A percentile compares a stretch with the other conserved stretches of the same genome.
Conservation (phyloP, 495 filamentous ascomycete genomes). For the Neurospora sp. region DNA sequence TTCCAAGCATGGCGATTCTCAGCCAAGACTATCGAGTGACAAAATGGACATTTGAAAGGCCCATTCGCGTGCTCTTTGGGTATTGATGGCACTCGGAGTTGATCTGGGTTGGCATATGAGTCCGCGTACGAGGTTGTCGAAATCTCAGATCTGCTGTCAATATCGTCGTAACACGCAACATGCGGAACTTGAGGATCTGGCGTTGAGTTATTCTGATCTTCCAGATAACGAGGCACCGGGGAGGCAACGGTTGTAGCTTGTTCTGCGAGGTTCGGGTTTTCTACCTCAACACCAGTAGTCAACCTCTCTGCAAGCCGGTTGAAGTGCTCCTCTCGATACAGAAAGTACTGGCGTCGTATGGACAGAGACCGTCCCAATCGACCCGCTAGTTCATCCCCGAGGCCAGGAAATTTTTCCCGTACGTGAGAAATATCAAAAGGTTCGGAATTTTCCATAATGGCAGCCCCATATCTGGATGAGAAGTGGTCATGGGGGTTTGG, state of each 20-base stretch:
- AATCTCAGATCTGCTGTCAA: not conserved
- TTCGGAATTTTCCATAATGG: slow-evolving; percentile 12
- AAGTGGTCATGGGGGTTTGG: slow-evolving; percentile 25
- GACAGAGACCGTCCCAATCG: slow-evolving; percentile 29
- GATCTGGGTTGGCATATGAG: not conserved
- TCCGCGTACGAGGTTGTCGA: slow-evolving; percentile 1
- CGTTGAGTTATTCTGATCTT: not conserved
- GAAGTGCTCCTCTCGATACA: slow-evolving; percentile 29
- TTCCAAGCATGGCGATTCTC: slow-evolving; percentile 16
- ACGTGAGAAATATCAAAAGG: not conserved
- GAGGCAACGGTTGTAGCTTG: not conserved
- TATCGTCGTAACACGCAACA: not conserved
- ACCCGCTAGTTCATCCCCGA: slow-evolving; percentile 15
- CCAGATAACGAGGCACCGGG: not conserved
- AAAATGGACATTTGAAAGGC: slow-evolving; percentile 23
- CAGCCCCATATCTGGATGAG: slow-evolving; percentile 11
- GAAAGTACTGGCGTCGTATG: slow-evolving; percentile 24
- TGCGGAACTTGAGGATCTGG: too few species aligned
- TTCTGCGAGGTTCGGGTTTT: not conserved
- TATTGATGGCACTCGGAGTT: slow-evolving; percentile 5
- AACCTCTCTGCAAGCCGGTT: slow-evolving; percentile 19
- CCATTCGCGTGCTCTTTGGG: slow-evolving; percentile 9
- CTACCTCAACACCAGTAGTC: not conserved
- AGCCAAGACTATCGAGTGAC: slow-evolving; percentile 14
- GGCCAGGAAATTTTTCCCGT: slow-evolving; percentile 9